Evolutionary conservation across 2,329 filamentous ascomycete genomes (phyloP), one percentile per base, ranked within the genome.

Genomic region (Fusarium nelsonii): DNA sequence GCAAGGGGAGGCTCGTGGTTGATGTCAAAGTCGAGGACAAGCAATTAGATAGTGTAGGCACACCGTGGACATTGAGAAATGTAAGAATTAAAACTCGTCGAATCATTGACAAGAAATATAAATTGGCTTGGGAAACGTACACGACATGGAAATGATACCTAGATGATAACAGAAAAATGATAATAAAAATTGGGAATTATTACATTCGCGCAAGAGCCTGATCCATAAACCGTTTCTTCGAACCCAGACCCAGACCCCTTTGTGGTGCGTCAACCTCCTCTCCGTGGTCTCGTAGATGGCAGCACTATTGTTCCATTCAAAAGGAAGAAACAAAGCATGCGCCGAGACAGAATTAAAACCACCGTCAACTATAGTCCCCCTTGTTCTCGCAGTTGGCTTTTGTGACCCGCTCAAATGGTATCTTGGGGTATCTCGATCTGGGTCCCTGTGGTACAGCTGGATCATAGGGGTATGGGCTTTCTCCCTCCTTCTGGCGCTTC

Each of bases 201-300:
- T 84, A 84, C 82, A 84, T 69, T 72, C 82, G 79, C 79, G 80
- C 75, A 81, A 80, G 76, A 79, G 78, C 74, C 71, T 66, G 69
- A 69, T 70, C 67, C 68, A 39, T 70, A 51, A 67, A 67, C 70
- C 71, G 57, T 63, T 63, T 62, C 68, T 63, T 50, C 48, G 66
- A 61, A 70, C 64, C 69, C 62, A 65, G 62, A 70, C 69, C 63
- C 59, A 61, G 72, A 77, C 73, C 73, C 74, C 69, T 67, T 30
- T 23, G 57, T 71, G 73, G 72, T 71, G 44, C 34, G 50, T 73
- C 73, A 76, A 70, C 66, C 64, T 69, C 72, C 62, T 61, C 71
- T 60, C 30, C 30, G 54, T 52, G 34, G 41, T 63, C 64, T 63
- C 65, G 23, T 23, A 23, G 23, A 58, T 58, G 55, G 59, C 70